Evolutionary conservation across 495 filamentous ascomycete genomes (phyloP), one percentile per base, ranked within the genome.

Genomic region (Penicillium samsonianum): DNA sequence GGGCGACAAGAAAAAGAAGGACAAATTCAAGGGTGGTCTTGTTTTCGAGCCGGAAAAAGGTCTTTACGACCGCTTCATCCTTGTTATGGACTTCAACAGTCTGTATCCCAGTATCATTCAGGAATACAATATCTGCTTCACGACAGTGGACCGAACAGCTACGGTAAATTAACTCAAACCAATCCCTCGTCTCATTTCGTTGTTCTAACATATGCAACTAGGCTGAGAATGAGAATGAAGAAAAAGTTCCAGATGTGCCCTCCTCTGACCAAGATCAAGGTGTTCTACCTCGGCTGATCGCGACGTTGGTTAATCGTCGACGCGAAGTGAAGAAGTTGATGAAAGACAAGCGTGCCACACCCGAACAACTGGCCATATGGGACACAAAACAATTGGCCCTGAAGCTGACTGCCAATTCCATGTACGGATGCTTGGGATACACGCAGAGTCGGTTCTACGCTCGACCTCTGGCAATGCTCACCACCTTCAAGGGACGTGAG

Each of bases 21-120:
- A 98, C 71, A 98, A 98, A 71, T 98, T 88, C 76, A 97, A 98
- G 74, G 94, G 94, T 66, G 94, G 94, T 78, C 82, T 98, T 41
- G 94, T 98, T 57, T 98, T 98, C 64, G 94, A 98, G 67, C 94
- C 94, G 14, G 93, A 98, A 71, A 97, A 90, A 69, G 94, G 95
- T 9, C 81, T 98, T 23, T 98, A 98, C 67, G 95, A 98, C 78
- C 92, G 90, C 72, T 96, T 93, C 65, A 86, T 98, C 28, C 82
- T 98, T 20, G 94, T 98, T 69, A 98, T 98, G 94, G 94, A 98
- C 77, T 98, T 98, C 78, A 98, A 98, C 82, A 96, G 91, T 72
- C 78, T 98, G 63, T 98, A 98, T 65, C 94, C 94, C 14, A 96
- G 92, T 72, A 97, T 98, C 63, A 98, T 98, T 62, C 95, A 98